Percentiles rank a stretch among this genome's conserved stretches.
Conservation (phyloP, 768 basidiomycete species). For the Kwoniella heveanensis region DNA sequence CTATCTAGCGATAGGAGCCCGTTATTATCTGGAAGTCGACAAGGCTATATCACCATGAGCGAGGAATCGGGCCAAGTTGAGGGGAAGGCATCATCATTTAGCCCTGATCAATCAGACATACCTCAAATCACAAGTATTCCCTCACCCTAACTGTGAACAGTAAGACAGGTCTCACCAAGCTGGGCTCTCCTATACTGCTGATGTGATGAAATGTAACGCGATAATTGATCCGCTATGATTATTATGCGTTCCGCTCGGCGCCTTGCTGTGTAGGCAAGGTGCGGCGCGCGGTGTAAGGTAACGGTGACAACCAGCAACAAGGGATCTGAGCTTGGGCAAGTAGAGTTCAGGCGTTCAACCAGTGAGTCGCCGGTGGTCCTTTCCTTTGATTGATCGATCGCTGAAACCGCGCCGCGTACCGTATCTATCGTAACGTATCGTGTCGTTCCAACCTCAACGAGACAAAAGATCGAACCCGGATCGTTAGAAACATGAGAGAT, state of each 20-base stretch:
- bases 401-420: too few relatives aligned
- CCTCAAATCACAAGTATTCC: background rate
- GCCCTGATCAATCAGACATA: background rate
- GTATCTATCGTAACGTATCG: background rate
- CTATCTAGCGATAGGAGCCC: background rate
- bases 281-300: background rate
- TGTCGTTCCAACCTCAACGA: too few relatives aligned
- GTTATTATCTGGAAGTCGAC: background rate
- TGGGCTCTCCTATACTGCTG: too few relatives aligned
- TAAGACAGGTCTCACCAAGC: too few relatives aligned
- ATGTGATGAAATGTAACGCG: background rate
- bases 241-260: too few relatives aligned
- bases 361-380: background rate
- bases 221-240: background rate
- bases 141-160: background rate
- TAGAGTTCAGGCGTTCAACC: too few relatives aligned
- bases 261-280: too few relatives aligned
- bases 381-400: background rate
- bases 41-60: background rate
- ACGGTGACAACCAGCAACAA: background rate
- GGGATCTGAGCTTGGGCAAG: constrained; percentile 1
- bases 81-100: background rate
- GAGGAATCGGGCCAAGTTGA: background rate
- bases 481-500: background rate
- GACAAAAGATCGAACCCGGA: too few relatives aligned